Percentiles rank a stretch among this genome's conserved stretches.
Evolutionary conservation across 129 eudicot species (phyloP).

Genomic region (Pittosporum tobira): DNA sequence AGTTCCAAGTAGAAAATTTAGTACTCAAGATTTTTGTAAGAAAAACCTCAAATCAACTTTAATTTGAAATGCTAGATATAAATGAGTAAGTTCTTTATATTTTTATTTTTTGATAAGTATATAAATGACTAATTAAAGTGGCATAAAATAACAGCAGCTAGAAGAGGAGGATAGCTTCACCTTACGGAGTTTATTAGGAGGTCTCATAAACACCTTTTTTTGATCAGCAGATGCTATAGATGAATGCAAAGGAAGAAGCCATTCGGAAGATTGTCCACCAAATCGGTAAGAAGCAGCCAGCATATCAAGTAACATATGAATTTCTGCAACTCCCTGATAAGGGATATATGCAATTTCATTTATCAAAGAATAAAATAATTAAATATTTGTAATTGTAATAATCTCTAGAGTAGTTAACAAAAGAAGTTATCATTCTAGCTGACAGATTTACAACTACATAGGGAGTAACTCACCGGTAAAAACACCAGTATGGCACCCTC

Average conservation of each 20-base stretch:
- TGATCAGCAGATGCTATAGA: constrained; percentile 83
- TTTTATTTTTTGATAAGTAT: too few relatives aligned
- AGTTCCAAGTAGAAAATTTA: background rate
- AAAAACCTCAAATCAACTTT: too few relatives aligned
- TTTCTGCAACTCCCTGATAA: constrained; percentile 86
- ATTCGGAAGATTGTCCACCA: constrained; percentile 73
- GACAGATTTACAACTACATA: constrained; percentile 2
- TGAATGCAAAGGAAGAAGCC: constrained; percentile 92
- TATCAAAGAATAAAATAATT: constrained; percentile 1
- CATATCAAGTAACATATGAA: constrained; percentile 57
- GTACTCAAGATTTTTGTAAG: too few relatives aligned
- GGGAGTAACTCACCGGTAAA: constrained; percentile 51
- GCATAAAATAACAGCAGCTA: constrained; percentile 9
- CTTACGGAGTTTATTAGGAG: constrained; percentile 73
- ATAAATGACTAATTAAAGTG: background rate
- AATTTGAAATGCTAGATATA: too few relatives aligned
- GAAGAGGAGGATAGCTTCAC: constrained; percentile 23
- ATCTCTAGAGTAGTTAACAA: background rate
- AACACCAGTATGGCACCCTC: constrained; percentile 87
- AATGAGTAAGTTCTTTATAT: too few relatives aligned
- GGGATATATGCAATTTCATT: background rate
- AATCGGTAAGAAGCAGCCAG: constrained; percentile 74
- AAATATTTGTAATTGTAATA: background rate
- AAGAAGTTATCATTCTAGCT: background rate
- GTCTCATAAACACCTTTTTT: constrained; percentile 69